These are phyloP conservation scores for Leccinum aurantiacum DNA, from an alignment of 768 basidiomycete species.

Conservation along the genomic window DNA sequence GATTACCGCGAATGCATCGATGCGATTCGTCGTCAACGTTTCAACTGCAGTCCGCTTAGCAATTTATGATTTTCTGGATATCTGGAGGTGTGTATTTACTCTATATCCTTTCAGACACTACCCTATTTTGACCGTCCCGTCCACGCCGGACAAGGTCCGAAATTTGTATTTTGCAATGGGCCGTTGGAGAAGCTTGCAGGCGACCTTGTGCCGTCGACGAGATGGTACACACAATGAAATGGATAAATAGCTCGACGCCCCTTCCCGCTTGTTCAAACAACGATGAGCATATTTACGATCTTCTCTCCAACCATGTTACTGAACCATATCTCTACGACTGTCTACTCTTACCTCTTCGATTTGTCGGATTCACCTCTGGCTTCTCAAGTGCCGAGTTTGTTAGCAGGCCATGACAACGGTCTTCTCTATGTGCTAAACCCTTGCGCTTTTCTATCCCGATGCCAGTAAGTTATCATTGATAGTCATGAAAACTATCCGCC, in stretches of 20 bases:
- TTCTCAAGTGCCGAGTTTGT: conserved; percentile 11
- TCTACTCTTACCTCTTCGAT: not conserved
- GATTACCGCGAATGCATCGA: not conserved
- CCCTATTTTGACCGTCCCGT: not conserved
- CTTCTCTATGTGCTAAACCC: conserved; percentile 17
- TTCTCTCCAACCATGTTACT: no score
- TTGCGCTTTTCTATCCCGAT: not conserved
- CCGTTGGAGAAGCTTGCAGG: no score
- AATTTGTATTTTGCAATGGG: not conserved
- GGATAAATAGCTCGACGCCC: not conserved
- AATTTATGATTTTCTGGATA: no score
- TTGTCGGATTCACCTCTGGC: not conserved
- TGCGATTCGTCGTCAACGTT: no score
- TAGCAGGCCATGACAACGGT: conserved; percentile 20
- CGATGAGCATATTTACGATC: not conserved
- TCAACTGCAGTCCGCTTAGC: no score
- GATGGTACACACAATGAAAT: no score
- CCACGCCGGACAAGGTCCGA: not conserved
- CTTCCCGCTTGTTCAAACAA: not conserved
- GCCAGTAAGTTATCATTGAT: conserved; percentile 21
- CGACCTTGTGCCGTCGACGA: no score
- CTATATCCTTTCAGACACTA: not conserved
- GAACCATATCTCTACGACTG: not conserved
- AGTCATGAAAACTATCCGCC: not conserved
- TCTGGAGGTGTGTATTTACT: no score